Conservation (phyloP, 2,329 filamentous ascomycete species). For the Aurifilum marmelostoma region DNA sequence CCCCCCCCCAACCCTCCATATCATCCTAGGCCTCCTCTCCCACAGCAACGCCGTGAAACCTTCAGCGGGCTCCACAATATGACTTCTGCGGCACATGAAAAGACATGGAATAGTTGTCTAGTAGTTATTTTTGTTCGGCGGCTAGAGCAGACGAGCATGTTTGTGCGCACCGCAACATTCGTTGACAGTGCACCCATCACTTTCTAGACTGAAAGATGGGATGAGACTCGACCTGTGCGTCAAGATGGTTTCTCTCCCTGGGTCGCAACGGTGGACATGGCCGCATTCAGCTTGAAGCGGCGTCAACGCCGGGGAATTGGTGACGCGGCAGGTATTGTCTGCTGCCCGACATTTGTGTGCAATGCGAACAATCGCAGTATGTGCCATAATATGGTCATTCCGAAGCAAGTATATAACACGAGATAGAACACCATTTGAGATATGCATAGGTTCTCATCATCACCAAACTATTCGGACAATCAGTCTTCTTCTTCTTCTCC, state of each 20-base stretch:
- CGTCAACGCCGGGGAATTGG: constrained; percentile 2
- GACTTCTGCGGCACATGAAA: background rate
- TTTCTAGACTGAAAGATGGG: constrained; percentile 17
- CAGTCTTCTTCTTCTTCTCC: constrained; percentile 3
- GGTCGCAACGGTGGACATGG: background rate
- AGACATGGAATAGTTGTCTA: background rate
- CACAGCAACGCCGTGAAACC: background rate
- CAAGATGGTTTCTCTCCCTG: constrained; percentile 24
- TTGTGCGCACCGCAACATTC: background rate
- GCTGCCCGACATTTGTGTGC: background rate
- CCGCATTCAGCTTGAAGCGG: background rate
- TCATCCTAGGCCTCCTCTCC: background rate
- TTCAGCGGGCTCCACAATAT: background rate
- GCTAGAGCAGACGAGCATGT: background rate
- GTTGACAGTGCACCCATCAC: background rate
- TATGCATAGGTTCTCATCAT: background rate
- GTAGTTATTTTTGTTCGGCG: constrained; percentile 1
- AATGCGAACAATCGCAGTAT: background rate
- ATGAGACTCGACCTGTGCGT: constrained; percentile 25
- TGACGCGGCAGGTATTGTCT: constrained; percentile 21
- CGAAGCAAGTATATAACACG: constrained; percentile 15
- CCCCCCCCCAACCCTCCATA: too few species aligned
- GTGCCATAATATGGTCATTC: background rate
- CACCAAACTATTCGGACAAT: constrained; percentile 3
- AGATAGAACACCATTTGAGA: background rate